phyloP scores from a whole-genome alignment of 768 basidiomycete genomes.

The Trametes punicea region DNA sequence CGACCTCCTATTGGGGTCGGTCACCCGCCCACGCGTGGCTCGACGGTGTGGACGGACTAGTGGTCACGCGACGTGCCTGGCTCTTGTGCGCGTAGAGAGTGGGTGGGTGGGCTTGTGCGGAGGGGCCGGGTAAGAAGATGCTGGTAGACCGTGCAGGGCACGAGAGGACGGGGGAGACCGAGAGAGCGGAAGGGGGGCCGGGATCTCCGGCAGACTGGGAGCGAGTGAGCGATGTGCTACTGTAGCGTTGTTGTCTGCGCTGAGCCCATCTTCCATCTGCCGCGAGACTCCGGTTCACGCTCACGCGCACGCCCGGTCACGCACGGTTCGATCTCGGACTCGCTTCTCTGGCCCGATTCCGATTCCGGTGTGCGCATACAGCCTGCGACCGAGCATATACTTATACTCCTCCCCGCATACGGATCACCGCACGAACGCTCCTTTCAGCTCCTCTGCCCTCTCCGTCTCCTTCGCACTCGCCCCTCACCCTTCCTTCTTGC shows the following conservation, averaged over 20 bases:
- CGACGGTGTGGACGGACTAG: not conserved
- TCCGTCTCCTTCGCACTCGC: not conserved
- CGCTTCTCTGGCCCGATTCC: no score
- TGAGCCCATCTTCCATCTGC: no score
- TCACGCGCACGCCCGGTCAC: not conserved
- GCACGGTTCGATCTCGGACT: no score
- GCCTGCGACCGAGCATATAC: no score
- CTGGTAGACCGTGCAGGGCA: not conserved
- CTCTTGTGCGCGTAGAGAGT: not conserved
- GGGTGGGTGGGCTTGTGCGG: not conserved
- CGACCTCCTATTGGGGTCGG: constrained; percentile 6
- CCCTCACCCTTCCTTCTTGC: not conserved
- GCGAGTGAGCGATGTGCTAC: not conserved
- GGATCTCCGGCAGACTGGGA: not conserved
- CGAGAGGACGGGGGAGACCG: not conserved
- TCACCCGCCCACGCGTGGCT: not conserved
- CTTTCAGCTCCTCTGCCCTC: not conserved
- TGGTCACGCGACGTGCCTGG: not conserved
- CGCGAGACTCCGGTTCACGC: not conserved
- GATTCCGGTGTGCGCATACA: no score
- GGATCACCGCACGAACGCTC: not conserved
- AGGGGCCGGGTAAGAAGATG: not conserved
- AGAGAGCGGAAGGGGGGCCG: not conserved
- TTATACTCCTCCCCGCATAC: not conserved
- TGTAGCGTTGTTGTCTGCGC: no score